Evolutionary conservation across 331 rosid genomes (phyloP).

Genomic region (Saraca asoca): DNA sequence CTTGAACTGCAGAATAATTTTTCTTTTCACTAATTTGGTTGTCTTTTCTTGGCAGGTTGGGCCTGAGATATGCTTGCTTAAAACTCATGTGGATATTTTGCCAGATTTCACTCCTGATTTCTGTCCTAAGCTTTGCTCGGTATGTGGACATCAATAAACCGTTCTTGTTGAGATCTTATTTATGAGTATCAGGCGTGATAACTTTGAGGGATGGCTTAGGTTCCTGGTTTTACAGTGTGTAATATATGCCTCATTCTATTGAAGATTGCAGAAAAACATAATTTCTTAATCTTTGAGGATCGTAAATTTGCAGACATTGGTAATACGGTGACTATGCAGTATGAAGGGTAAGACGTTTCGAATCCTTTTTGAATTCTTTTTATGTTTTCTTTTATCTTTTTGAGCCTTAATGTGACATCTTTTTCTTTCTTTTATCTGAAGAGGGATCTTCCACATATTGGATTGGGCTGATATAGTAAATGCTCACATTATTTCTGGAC

Average conservation of each 20-base stretch:
- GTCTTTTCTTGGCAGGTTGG: slow-evolving; percentile 62
- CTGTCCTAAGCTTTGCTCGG: slow-evolving; percentile 77
- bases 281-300: slow-evolving; percentile 90
- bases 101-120: slow-evolving; percentile 85
- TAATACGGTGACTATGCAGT: slow-evolving; percentile 86
- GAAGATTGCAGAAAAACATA: slow-evolving; percentile 82
- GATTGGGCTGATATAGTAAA: slow-evolving; percentile 94
- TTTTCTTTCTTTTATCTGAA: slow-evolving; percentile 39
- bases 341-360: slow-evolving; percentile 72
- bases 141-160: slow-evolving; percentile 31
- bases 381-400: slow-evolving; percentile 12
- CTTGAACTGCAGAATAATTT: slow-evolving; percentile 5
- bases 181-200: background rate
- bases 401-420: slow-evolving; percentile 28
- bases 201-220: slow-evolving; percentile 9
- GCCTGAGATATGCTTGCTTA: slow-evolving; percentile 82
- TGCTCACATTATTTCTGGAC: slow-evolving; percentile 92
- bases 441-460: slow-evolving; percentile 85
- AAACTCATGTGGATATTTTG: slow-evolving; percentile 83
- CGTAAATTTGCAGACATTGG: slow-evolving; percentile 95
- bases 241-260: slow-evolving; percentile 29
- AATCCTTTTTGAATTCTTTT: slow-evolving; percentile 14
- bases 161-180: background rate
- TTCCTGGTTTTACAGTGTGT: slow-evolving; percentile 23
- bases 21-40: slow-evolving; percentile 4